Base-by-base conservation (phyloP, 306 rosid species). In the Cucumis cinereus region DNA sequence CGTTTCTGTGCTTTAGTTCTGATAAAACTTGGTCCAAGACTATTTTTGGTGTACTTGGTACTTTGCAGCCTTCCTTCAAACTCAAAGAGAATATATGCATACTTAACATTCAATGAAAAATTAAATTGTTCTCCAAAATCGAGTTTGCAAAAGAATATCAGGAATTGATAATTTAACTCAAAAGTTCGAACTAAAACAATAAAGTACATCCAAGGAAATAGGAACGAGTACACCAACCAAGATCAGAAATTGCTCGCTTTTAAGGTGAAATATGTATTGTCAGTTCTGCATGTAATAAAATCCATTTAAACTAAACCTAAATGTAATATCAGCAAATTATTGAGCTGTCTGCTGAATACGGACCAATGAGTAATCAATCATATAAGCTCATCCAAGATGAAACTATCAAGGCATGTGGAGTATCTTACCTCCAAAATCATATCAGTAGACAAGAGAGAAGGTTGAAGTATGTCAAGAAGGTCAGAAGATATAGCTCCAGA, bases 391-490 rank as follows among this genome's bases (percentile, higher is more conserved):
- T 69, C 74, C 74, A 43, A 45, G 15, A 43, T 24, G 35, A 23
- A 20, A 69, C 12, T 23, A 43, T 69, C 35, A 73, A 73, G 12
- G 23, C 38, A 59, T 23, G 74, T 68, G 28, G 40, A 50, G 33
- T 41, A 43, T 77, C 85, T 79, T 66, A 90, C 96, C 96, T 80
- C 75, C 64, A 76, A 76, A 68, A 87, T 81, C 87, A 90, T 84
- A 82, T 78, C 84, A 45, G 91, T 76, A n/a, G 86, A 86, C 82
- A 93, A 82, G 78, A 69, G 83, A 84, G 93, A 87, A 77, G 96
- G 96, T 79, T 89, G 98, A 83, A 93, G 98, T 60, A 91, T 87
- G 90, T 91, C 96, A 56, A 93, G 88, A 79, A 68, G 85, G 84
- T 88, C 87, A 62, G 88, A 61, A 77, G 78, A 80, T 68, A 85